Percentiles rank a stretch among this genome's conserved stretches.
Conservation (phyloP, 108 stramenopile species). For the Fragilariopsis cylindrus region DNA sequence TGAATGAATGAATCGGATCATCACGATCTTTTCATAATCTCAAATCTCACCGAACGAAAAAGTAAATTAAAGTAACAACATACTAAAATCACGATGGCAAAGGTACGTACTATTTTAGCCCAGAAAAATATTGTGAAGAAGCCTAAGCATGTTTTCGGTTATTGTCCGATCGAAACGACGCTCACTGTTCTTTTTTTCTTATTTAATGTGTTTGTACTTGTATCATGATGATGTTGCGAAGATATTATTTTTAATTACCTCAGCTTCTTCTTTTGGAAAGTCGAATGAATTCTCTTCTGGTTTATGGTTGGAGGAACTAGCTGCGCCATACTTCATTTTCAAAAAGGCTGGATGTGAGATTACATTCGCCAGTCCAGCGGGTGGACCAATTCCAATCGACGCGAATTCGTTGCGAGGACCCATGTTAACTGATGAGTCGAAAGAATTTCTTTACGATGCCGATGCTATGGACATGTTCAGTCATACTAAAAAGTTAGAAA, state of each 20-base stretch:
- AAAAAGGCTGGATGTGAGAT: constrained; percentile 62
- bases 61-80: no score
- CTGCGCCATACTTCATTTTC: constrained; percentile 76
- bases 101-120: no score
- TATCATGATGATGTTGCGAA: not conserved
- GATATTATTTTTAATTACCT: constrained; percentile 28
- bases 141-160: no score
- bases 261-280: constrained; percentile 21
- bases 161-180: no score
- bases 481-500: constrained; percentile 53
- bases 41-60: no score
- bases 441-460: constrained; percentile 78
- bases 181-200: no score
- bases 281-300: constrained; percentile 46
- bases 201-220: no score
- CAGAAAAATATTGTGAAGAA: no score
- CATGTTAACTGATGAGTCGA: constrained; percentile 60
- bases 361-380: constrained; percentile 52
- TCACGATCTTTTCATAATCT: no score
- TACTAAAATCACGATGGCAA: no score
- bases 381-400: constrained; percentile 79
- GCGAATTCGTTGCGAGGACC: constrained; percentile 37
- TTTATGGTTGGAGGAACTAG: constrained; percentile 81
- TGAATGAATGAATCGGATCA: no score
- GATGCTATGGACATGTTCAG: constrained; percentile 54